Conservation (phyloP, 2,329 filamentous ascomycete genomes). For the Colletotrichum tropicale region DNA sequence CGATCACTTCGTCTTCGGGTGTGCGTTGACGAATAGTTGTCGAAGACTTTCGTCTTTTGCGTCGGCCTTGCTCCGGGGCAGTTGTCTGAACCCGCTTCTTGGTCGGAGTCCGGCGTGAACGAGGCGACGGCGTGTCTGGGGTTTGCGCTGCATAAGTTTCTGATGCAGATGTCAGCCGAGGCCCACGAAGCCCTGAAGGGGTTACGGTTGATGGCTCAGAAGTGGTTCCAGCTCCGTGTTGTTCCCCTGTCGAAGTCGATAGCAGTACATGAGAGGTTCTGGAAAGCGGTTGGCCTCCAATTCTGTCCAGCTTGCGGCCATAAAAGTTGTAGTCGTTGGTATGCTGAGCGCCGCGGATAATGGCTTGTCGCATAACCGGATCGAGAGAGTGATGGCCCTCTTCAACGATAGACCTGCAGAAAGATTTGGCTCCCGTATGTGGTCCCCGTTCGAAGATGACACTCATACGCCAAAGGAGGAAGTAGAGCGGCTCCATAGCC, state of each 20-base stretch:
- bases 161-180: background rate
- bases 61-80: background rate
- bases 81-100: background rate
- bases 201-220: background rate
- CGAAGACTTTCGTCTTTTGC: background rate
- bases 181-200: background rate
- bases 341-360: constrained; percentile 6
- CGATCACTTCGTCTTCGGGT: background rate
- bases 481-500: constrained; percentile 41
- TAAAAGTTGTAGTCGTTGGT: constrained; percentile 5
- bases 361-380: background rate
- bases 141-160: background rate
- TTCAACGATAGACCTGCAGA: background rate
- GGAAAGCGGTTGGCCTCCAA: background rate
- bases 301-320: background rate
- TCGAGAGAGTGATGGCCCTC: background rate
- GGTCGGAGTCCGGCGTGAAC: background rate
- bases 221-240: background rate
- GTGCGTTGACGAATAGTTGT: background rate
- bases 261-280: background rate
- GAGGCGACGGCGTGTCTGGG: background rate
- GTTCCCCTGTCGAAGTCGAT: background rate
- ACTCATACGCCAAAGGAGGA: constrained; percentile 38
- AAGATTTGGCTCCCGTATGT: background rate
- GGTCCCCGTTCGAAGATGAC: background rate